Conservation (phyloP, 495 filamentous ascomycete species). For the Penicillium canescens region DNA sequence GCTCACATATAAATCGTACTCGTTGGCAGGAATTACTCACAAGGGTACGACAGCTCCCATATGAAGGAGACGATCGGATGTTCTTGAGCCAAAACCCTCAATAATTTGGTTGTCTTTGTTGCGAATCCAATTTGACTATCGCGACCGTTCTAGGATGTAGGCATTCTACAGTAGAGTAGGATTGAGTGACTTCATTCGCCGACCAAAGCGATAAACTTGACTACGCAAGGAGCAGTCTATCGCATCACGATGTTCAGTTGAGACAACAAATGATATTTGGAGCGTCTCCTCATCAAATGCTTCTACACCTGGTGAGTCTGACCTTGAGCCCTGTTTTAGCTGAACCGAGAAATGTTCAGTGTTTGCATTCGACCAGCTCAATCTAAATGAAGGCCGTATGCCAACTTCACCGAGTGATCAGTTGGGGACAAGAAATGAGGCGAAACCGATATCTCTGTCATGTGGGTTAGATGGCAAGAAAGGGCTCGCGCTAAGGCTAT, state of each 20-base stretch:
- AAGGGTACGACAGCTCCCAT: neutral
- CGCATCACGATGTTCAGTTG: neutral
- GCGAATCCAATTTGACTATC: too few relatives aligned
- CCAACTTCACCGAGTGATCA: neutral
- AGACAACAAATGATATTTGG: conserved; percentile 1
- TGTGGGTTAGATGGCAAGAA: neutral
- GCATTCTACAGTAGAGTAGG: too few relatives aligned
- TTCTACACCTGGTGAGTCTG: conserved; percentile 1
- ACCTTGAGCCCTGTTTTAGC: neutral
- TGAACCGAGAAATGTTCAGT: neutral
- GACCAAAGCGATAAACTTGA: neutral
- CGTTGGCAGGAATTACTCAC: neutral
- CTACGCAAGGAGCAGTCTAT: conserved; percentile 1
- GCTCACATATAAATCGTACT: neutral
- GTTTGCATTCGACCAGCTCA: neutral
- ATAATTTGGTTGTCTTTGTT: too few relatives aligned
- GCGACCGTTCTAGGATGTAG: too few relatives aligned
- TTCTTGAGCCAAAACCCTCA: too few relatives aligned
- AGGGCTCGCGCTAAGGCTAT: neutral
- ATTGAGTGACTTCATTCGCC: too few relatives aligned
- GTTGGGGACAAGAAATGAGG: neutral
- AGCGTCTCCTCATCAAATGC: neutral
- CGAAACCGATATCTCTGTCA: neutral
- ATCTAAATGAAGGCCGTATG: neutral
- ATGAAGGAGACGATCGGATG: too few relatives aligned